Base-by-base conservation (phyloP, 164 flowering plant genomes). In the Warburgia ugandensis region DNA sequence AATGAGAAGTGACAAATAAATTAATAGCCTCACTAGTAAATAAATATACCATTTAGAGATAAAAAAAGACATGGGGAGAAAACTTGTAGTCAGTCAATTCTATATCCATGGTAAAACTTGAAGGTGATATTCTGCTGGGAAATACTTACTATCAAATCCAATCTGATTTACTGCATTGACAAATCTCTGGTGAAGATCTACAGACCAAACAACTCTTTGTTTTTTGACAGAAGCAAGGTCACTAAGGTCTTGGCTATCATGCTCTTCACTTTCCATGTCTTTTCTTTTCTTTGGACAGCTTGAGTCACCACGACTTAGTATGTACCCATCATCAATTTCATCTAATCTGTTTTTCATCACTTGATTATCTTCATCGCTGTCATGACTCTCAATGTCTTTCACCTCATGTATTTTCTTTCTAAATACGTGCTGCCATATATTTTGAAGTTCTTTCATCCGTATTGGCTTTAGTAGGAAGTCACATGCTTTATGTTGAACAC, bases 391-490 rank as follows among this genome's bases (percentile, higher is more conserved):
- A 45, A 72, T 63, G 50, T 86, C 96, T 68, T 77, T 77, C 22
- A 73, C 73, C 67, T 88, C 92, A 28, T 88, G 82, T 43, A 79
- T 82, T 77, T 71, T 80, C 70, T 89, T 92, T 61, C 99, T 68
- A 49, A 78, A 65, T 0, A 92, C 96, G 69, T 92, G 99, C 52
- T 88, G 99, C 98, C 98, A 92, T 73, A 92, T 92, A 60, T 85
- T 92, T 31, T 77, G 67, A 26, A 92, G 90, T 58, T 92, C 98
- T 65, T 92, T 92, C 98, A 92, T 92, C 50, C 98, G 65, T 47
- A 92, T 80, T 2, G 98, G 99, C 70, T 92, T 92, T 7, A 92
- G 89, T 33, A 92, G 95, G 60, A 88, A 92, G 55, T 92, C 99
- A 48, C 96, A 92, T 1, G 99, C 99, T 32, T 96, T 96, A 53